Percentiles rank a stretch among this genome's conserved stretches.
Evolutionary conservation across 164 flowering plant species (phyloP).

Genomic region (Nelumbo lutea): DNA sequence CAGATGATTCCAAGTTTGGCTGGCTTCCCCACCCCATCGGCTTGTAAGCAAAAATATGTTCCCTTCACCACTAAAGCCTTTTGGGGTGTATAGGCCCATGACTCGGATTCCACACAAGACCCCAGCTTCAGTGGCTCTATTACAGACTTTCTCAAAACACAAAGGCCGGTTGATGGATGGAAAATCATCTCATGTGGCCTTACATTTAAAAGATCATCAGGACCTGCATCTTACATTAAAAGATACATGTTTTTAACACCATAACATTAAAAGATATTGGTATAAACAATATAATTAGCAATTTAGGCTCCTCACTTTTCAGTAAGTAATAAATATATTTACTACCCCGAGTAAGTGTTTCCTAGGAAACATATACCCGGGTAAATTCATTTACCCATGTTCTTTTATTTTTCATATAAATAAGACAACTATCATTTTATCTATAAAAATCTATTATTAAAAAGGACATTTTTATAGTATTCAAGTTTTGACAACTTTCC

Average conservation of each 20-base stretch:
- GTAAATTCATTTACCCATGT: too few relatives aligned
- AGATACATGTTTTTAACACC: neutral
- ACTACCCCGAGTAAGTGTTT: too few relatives aligned
- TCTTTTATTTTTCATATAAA: too few relatives aligned
- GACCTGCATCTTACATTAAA: slow-evolving; percentile 50
- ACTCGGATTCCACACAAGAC: slow-evolving; percentile 48
- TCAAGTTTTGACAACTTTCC: too few relatives aligned
- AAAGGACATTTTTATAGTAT: too few relatives aligned
- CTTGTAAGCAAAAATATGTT: slow-evolving; percentile 55
- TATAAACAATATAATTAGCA: too few relatives aligned
- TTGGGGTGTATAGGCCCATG: slow-evolving; percentile 50
- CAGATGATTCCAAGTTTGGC: slow-evolving; percentile 45
- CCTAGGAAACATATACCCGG: too few relatives aligned
- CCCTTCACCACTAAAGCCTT: slow-evolving; percentile 33
- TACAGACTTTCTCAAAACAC: slow-evolving; percentile 33
- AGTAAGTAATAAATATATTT: too few relatives aligned
- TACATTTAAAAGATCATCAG: slow-evolving; percentile 34
- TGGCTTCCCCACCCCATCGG: slow-evolving; percentile 31
- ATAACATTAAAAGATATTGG: too few relatives aligned
- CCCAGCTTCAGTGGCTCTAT: slow-evolving; percentile 47
- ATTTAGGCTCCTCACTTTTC: too few relatives aligned
- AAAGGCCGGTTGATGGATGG: slow-evolving; percentile 70
- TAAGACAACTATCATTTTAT: too few relatives aligned
- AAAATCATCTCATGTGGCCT: slow-evolving; percentile 40
- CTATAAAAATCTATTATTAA: too few relatives aligned